phyloP scores from a whole-genome alignment of 2,329 filamentous ascomycete species.

The Phyllachora maydis region DNA sequence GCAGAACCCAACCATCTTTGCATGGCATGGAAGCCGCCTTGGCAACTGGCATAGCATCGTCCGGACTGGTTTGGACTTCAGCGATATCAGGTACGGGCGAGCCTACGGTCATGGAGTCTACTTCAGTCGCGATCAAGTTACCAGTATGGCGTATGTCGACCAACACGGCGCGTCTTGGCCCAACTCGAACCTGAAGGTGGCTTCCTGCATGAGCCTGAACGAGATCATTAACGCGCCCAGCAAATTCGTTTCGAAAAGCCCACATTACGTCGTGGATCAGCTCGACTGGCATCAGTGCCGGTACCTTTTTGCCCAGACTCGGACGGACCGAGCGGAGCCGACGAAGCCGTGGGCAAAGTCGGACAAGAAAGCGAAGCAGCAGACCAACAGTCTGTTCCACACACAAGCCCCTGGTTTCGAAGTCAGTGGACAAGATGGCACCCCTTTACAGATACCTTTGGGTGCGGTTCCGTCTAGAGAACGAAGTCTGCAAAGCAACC shows the following conservation, averaged over 20 bases:
- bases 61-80: conserved; percentile 60
- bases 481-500: too few relatives aligned
- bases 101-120: conserved; percentile 67
- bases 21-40: conserved; percentile 65
- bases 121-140: conserved; percentile 39
- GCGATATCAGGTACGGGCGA: conserved; percentile 39
- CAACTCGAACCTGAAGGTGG: conserved; percentile 40
- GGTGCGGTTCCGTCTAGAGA: conserved; percentile 14
- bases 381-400: conserved; percentile 1
- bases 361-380: too few relatives aligned
- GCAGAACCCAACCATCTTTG: conserved; percentile 61
- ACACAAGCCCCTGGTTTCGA: conserved; percentile 5
- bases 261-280: conserved; percentile 53
- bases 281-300: conserved; percentile 80
- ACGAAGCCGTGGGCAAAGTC: too few relatives aligned
- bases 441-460: conserved; percentile 10
- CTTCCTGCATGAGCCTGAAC: conserved; percentile 48
- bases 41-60: conserved; percentile 83
- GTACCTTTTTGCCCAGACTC: conserved; percentile 43
- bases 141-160: conserved; percentile 30
- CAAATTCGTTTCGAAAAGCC: conserved; percentile 30
- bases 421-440: conserved; percentile 3
- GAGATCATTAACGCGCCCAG: conserved; percentile 62
- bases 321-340: too few relatives aligned
- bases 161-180: conserved; percentile 22